Conservation (phyloP, 2,329 filamentous ascomycete genomes). For the Sordariomycetes sp. region DNA sequence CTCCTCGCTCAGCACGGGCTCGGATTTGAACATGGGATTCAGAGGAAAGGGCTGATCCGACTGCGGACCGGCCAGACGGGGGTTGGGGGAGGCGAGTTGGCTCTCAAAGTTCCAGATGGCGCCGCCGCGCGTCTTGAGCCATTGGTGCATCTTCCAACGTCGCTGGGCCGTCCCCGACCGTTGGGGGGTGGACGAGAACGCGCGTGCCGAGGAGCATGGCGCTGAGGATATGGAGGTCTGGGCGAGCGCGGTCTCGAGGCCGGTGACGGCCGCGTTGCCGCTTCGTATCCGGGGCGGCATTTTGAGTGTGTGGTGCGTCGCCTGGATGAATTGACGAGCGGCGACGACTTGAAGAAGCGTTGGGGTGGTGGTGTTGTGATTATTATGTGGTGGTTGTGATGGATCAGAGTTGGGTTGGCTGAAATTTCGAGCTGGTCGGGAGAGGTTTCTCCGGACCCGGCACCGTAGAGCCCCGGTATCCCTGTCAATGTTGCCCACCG, state of each 20-base stretch:
- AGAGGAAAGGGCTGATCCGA: slow-evolving; percentile 58
- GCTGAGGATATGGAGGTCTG: not conserved
- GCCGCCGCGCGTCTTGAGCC: slow-evolving; percentile 18
- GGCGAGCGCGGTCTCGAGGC: slow-evolving; percentile 14
- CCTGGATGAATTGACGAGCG: too few relatives aligned
- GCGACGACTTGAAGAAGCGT: too few relatives aligned
- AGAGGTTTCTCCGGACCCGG: too few relatives aligned
- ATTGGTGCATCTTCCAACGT: slow-evolving; percentile 28
- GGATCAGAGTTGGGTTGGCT: too few relatives aligned
- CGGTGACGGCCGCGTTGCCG: slow-evolving; percentile 18
- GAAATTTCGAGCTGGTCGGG: too few relatives aligned
- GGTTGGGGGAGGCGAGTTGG: too few relatives aligned
- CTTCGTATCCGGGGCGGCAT: slow-evolving; percentile 23
- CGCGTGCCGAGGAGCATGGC: slow-evolving; percentile 9
- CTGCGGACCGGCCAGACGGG: slow-evolving; percentile 4
- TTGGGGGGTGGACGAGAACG: slow-evolving; percentile 30
- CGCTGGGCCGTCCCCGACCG: slow-evolving; percentile 24
- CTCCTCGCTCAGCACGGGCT: slow-evolving; percentile 64
- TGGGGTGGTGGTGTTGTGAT: too few relatives aligned
- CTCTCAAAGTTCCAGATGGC: too few relatives aligned
- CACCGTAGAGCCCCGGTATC: too few relatives aligned
- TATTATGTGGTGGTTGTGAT: too few relatives aligned
- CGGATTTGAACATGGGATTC: slow-evolving; percentile 62
- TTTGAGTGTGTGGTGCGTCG: too few relatives aligned
- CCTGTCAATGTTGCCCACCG: too few relatives aligned